Conservation (phyloP, 1,139 yeast genomes). For the Candida sojae region DNA sequence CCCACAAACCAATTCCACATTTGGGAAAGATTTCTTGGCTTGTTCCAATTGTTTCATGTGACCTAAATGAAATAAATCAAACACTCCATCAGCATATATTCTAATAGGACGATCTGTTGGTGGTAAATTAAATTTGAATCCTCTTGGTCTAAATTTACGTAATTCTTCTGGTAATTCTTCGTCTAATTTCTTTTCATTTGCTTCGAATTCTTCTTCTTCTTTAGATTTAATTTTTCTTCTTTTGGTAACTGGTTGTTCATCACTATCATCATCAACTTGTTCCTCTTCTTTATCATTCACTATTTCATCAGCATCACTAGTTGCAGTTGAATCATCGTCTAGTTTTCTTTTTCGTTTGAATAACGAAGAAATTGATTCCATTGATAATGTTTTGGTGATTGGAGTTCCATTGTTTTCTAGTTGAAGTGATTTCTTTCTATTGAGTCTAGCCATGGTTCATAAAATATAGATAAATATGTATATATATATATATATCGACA, state of each 20-base stretch:
- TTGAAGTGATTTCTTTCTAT: constrained; percentile 10
- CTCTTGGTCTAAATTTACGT: constrained; percentile 70
- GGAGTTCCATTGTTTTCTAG: constrained; percentile 13
- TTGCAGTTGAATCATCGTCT: constrained; percentile 14
- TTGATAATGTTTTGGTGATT: constrained; percentile 39
- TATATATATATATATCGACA: too few relatives aligned
- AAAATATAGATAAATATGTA: too few relatives aligned
- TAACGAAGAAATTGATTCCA: constrained; percentile 41
- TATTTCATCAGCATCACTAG: background rate
- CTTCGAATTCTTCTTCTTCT: constrained; percentile 43
- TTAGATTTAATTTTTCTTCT: constrained; percentile 29
- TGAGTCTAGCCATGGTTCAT: constrained; percentile 9
- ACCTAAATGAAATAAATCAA: constrained; percentile 93
- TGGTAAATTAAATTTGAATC: constrained; percentile 74
- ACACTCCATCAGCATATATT: constrained; percentile 96
- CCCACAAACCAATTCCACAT: constrained; percentile 85
- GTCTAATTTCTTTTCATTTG: constrained; percentile 56
- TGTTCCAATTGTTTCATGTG: constrained; percentile 98
- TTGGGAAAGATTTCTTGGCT: constrained; percentile 89
- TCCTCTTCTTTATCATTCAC: constrained; percentile 15
- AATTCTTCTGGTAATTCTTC: constrained; percentile 62
- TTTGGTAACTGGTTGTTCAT: constrained; percentile 16
- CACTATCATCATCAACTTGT: constrained; percentile 16
- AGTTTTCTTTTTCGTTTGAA: constrained; percentile 33
- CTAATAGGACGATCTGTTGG: constrained; percentile 86